Evolutionary conservation across 352 stramenopile genomes (phyloP).

Genomic region (Phytophthora podocarpi): DNA sequence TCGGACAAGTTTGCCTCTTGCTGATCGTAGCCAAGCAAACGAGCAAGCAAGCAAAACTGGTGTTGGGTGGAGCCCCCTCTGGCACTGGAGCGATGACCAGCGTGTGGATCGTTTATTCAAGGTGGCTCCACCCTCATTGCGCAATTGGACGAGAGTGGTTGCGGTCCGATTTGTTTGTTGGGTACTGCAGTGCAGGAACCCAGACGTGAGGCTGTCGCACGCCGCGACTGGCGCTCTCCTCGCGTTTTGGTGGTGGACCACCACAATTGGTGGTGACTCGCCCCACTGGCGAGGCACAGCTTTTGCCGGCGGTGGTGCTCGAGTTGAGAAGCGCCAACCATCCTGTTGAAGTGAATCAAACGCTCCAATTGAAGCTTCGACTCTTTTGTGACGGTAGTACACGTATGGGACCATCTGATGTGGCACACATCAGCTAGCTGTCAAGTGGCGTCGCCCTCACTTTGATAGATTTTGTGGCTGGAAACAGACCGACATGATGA

Average conservation of each 20-base stretch:
- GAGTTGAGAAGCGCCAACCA: background rate
- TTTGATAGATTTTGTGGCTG: constrained; percentile 35
- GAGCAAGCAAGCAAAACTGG: background rate
- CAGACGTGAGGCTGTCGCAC: constrained; percentile 18
- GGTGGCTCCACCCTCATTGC: background rate
- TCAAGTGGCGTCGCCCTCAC: too few relatives aligned
- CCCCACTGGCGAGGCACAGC: too few relatives aligned
- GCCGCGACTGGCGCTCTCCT: constrained; percentile 9
- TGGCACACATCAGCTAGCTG: constrained; percentile 11
- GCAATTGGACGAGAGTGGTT: constrained; percentile 17
- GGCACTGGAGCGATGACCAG: constrained; percentile 9
- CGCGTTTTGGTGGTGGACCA: constrained; percentile 12
- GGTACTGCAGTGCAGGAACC: constrained; percentile 8
- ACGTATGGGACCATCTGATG: too few relatives aligned
- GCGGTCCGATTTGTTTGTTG: constrained; percentile 11
- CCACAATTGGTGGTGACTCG: too few relatives aligned
- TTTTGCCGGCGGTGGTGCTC: constrained; percentile 13
- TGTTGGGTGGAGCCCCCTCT: constrained; percentile 16
- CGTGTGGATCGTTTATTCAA: background rate
- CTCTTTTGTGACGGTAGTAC: constrained; percentile 3
- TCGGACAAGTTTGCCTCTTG: constrained; percentile 13
- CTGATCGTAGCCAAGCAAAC: background rate
- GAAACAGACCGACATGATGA: constrained; percentile 41
- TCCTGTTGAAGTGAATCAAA: too few relatives aligned
- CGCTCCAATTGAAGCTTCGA: too few relatives aligned